These are phyloP conservation scores for Erythrophleum ivorense DNA, from an alignment of 331 rosid species.

Conservation along the genomic window DNA sequence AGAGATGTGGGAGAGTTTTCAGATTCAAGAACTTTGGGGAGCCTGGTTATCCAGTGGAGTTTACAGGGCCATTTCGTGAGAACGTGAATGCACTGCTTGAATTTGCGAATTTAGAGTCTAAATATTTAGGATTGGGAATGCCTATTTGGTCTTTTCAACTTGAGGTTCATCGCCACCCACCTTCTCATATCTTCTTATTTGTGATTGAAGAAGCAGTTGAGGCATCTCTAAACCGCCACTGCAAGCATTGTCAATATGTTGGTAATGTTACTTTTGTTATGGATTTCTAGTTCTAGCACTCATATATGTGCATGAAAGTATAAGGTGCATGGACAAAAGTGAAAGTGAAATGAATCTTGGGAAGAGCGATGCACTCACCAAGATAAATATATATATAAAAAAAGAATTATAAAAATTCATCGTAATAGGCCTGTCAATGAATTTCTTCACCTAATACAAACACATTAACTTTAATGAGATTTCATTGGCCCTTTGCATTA, in stretches of 20 bases:
- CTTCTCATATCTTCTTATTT: slow-evolving; percentile 64
- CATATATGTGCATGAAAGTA: background rate
- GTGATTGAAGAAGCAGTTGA: slow-evolving; percentile 72
- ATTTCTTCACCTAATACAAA: too few relatives aligned
- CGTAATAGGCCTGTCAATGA: too few relatives aligned
- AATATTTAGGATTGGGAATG: slow-evolving; percentile 49
- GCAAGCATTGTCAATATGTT: slow-evolving; percentile 79
- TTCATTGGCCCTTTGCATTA: too few relatives aligned
- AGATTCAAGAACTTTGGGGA: slow-evolving; percentile 83
- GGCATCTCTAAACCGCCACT: slow-evolving; percentile 49
- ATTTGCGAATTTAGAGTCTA: slow-evolving; percentile 66
- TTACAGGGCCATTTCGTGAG: slow-evolving; percentile 61
- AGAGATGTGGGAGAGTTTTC: slow-evolving; percentile 77
- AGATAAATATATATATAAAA: too few relatives aligned
- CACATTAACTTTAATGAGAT: too few relatives aligned
- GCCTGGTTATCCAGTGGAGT: slow-evolving; percentile 68
- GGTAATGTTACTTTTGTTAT: slow-evolving; percentile 52
- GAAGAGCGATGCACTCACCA: too few relatives aligned
- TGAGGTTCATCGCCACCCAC: slow-evolving; percentile 77
- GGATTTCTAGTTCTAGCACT: background rate
- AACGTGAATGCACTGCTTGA: slow-evolving; percentile 72
- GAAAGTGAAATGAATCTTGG: too few relatives aligned
- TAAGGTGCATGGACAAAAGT: too few relatives aligned
- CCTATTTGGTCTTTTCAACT: slow-evolving; percentile 87
- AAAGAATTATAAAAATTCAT: too few relatives aligned